Evolutionary conservation across 495 filamentous ascomycete genomes (phyloP).

Genomic region (Melanomma pulvis-pyrius): DNA sequence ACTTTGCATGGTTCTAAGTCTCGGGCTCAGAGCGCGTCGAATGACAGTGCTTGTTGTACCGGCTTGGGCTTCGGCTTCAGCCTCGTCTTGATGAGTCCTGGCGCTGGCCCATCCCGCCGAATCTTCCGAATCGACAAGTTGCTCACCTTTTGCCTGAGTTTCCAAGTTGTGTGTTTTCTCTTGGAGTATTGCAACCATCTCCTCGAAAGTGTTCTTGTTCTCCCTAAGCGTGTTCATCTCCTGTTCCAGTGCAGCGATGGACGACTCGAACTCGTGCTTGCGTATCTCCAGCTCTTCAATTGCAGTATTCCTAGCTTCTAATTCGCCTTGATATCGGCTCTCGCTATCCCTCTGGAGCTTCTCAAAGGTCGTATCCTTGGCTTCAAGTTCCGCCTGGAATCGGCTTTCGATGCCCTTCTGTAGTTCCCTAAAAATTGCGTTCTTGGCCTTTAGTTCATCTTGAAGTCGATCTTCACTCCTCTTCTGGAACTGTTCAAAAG

Average conservation of each 20-base stretch:
- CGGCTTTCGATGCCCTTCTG: not conserved
- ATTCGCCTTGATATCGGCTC: conserved; percentile 44
- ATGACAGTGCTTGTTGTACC: not conserved
- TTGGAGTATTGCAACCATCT: conserved; percentile 30
- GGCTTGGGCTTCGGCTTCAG: not conserved
- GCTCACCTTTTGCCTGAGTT: conserved; percentile 9
- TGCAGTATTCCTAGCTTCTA: conserved; percentile 29
- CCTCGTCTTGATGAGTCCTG: not conserved
- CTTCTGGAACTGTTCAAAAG: not conserved
- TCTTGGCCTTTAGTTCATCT: not conserved
- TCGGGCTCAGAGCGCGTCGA: not conserved
- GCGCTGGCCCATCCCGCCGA: not conserved
- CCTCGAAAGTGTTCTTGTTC: conserved; percentile 27
- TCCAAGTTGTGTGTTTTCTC: conserved; percentile 26
- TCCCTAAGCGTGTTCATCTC: conserved; percentile 27
- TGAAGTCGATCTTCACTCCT: not conserved
- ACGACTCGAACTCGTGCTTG: conserved; percentile 22
- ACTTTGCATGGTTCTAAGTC: not conserved
- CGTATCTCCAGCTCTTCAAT: conserved; percentile 22
- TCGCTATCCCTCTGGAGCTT: conserved; percentile 37
- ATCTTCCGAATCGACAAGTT: conserved; percentile 4
- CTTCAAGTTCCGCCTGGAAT: not conserved
- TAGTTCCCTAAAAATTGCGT: not conserved
- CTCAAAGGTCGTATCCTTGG: conserved; percentile 2
- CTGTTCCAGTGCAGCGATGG: conserved; percentile 19